Percentiles rank a stretch among this genome's conserved stretches.
Conservation (phyloP, 768 basidiomycete genomes). For the Amanita thiersii region DNA sequence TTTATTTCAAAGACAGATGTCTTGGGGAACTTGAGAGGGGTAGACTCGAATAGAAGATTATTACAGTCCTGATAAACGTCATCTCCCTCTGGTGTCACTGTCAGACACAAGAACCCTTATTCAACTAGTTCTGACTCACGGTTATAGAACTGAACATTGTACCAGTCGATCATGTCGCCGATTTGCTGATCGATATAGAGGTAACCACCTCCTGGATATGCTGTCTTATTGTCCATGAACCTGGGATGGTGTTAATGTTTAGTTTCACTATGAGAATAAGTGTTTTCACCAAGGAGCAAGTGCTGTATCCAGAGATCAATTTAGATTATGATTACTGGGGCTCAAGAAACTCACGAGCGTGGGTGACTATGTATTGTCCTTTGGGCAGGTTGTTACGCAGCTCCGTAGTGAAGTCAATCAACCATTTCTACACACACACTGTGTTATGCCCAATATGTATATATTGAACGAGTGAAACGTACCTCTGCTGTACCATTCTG, state of each 20-base stretch:
- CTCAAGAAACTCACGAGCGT: conserved; percentile 35
- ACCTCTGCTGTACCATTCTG: conserved; percentile 48
- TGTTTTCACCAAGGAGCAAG: conserved; percentile 36
- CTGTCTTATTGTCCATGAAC: conserved; percentile 31
- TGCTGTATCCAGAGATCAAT: conserved; percentile 19
- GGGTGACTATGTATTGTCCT: conserved; percentile 42
- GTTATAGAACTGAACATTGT: conserved; percentile 32
- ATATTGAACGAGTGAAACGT: background rate
- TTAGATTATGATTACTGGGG: background rate
- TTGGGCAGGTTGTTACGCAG: conserved; percentile 40
- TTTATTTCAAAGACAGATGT: conserved; percentile 55
- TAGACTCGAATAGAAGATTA: conserved; percentile 27
- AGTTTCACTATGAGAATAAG: background rate
- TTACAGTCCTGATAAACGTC: conserved; percentile 58
- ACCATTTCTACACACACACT: conserved; percentile 29
- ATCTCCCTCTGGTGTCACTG: conserved; percentile 37
- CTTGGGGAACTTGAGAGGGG: conserved; percentile 43
- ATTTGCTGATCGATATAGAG: conserved; percentile 42
- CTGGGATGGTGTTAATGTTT: conserved; percentile 14
- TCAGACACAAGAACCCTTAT: background rate
- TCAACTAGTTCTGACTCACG: conserved; percentile 18
- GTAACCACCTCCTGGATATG: conserved; percentile 45
- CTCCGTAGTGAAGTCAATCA: conserved; percentile 44
- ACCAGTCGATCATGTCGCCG: conserved; percentile 60
- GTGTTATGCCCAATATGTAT: background rate